Percentiles rank a stretch among this genome's conserved stretches.
These are phyloP conservation scores for Helicostylum pulchrum DNA, from an alignment of 192 early-diverging fungal genomes.

Conservation along the genomic window DNA sequence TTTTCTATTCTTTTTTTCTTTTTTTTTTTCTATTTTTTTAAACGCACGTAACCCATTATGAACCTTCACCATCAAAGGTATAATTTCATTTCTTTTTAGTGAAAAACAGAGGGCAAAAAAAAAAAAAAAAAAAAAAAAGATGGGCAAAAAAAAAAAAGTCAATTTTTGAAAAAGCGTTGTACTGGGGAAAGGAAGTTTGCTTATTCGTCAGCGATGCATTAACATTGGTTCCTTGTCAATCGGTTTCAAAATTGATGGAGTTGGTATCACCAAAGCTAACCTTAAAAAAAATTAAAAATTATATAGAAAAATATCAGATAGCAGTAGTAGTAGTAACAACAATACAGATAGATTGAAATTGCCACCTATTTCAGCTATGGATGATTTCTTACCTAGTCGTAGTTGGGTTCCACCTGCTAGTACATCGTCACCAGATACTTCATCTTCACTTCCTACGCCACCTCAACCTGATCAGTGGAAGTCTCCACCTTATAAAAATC, in stretches of 20 bases:
- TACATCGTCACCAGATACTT: not conserved
- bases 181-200: too few species aligned
- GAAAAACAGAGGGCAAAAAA: too few species aligned
- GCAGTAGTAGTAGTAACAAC: not conserved
- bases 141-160: not conserved
- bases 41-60: too few species aligned
- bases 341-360: slow-evolving; percentile 12
- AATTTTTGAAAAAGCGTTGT: not conserved
- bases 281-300: not conserved
- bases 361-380: slow-evolving; percentile 20
- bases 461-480: slow-evolving; percentile 12
- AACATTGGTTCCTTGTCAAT: slow-evolving; percentile 21
- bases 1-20: too few species aligned
- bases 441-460: slow-evolving; percentile 1
- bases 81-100: too few species aligned
- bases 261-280: slow-evolving; percentile 1
- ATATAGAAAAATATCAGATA: not conserved
- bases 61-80: too few species aligned
- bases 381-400: slow-evolving; percentile 11
- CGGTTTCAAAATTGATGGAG: slow-evolving; percentile 1
- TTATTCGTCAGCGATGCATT: slow-evolving; percentile 18
- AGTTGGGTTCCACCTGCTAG: slow-evolving; percentile 11
- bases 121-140: too few species aligned
- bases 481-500: slow-evolving; percentile 2
- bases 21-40: too few species aligned